Conservation (phyloP, 345 rosid species). For the Eucalyptus guilfoylei region DNA sequence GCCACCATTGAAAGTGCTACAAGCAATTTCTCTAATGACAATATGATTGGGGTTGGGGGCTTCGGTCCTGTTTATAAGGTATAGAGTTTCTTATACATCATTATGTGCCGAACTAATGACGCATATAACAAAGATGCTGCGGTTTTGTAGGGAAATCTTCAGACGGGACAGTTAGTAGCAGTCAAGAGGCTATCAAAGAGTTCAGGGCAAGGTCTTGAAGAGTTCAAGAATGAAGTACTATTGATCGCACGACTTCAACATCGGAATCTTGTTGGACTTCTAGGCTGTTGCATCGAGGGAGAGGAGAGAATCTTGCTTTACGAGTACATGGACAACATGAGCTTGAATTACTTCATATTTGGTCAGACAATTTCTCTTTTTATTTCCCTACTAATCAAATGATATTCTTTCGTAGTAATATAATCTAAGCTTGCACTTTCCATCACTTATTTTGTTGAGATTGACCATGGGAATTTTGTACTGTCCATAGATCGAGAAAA, state of each 20-base stretch:
- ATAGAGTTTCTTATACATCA: neutral
- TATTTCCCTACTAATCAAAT: neutral
- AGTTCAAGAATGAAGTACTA: no score
- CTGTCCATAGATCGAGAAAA: slow-evolving; percentile 3
- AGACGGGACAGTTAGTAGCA: no score
- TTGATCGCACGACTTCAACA: slow-evolving; percentile 36
- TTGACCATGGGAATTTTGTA: neutral
- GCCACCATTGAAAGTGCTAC: slow-evolving; percentile 23
- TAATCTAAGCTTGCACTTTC: neutral
- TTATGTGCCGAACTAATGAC: neutral
- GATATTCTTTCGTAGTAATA: neutral
- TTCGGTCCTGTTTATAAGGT: slow-evolving; percentile 21
- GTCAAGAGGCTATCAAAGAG: no score
- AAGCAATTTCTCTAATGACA: slow-evolving; percentile 10
- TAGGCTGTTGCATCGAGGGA: slow-evolving; percentile 34
- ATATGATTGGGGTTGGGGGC: slow-evolving; percentile 35
- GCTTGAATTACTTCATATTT: slow-evolving; percentile 27
- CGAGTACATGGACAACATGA: slow-evolving; percentile 29
- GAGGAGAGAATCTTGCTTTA: slow-evolving; percentile 17
- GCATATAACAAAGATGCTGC: neutral
- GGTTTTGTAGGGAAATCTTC: no score
- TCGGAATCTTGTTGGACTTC: slow-evolving; percentile 34
- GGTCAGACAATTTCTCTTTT: slow-evolving; percentile 5
- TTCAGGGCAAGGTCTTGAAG: no score
- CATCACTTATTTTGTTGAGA: neutral